phyloP scores from a whole-genome alignment of 2,329 filamentous ascomycete genomes.

The Diaporthe vexans region DNA sequence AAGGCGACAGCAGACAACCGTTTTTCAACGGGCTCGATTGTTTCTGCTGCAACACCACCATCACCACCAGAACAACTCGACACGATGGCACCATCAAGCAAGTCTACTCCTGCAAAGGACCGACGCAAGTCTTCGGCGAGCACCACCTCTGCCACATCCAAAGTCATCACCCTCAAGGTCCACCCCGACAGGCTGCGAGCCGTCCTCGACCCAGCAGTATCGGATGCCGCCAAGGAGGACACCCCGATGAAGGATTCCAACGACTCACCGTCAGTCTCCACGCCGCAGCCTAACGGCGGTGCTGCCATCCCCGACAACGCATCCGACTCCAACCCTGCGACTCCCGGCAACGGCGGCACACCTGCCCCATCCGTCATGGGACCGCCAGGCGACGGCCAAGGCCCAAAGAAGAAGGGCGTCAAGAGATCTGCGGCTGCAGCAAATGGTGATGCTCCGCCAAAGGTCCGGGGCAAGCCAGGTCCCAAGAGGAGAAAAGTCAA shows the following conservation, averaged over 20 bases:
- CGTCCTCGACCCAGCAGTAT: constrained; percentile 62
- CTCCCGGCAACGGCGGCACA: constrained; percentile 69
- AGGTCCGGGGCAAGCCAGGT: constrained; percentile 87
- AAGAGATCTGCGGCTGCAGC: constrained; percentile 77
- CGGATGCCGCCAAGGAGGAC: constrained; percentile 58
- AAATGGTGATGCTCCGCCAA: constrained; percentile 77
- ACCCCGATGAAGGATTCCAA: constrained; percentile 54
- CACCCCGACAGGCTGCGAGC: constrained; percentile 64
- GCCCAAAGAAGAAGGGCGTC: constrained; percentile 80
- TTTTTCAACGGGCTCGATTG: constrained; percentile 13
- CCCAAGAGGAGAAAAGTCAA: constrained; percentile 96
- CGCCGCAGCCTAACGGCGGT: constrained; percentile 55
- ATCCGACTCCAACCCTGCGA: constrained; percentile 72
- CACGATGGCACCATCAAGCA: constrained; percentile 55
- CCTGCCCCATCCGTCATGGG: constrained; percentile 70
- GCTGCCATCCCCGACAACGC: constrained; percentile 68
- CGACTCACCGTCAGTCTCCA: constrained; percentile 61
- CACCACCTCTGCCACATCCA: constrained; percentile 44
- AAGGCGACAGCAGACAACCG: neutral
- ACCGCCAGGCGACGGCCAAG: constrained; percentile 65
- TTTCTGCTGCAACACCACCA: constrained; percentile 34
- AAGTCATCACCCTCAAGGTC: constrained; percentile 67
- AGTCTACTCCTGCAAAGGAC: constrained; percentile 55
- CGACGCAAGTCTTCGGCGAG: constrained; percentile 57
- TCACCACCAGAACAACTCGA: constrained; percentile 19